Conservation (phyloP, 1,284 basidiomycete genomes). For the Ustilago shanxiensis region DNA sequence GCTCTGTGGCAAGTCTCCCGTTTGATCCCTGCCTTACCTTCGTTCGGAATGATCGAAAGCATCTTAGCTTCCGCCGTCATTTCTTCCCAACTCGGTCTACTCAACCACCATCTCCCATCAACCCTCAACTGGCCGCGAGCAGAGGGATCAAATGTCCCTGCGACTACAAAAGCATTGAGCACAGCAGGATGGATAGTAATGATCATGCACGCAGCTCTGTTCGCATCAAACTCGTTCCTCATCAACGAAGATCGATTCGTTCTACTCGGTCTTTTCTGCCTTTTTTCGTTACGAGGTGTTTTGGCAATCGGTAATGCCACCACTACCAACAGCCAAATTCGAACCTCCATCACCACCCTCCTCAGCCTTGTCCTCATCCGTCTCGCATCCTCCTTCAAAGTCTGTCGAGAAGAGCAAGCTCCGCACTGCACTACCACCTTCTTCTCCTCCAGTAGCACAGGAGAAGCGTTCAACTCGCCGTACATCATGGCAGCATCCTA, state of each 20-base stretch:
- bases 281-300: constrained; percentile 34
- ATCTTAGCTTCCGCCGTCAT: constrained; percentile 19
- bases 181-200: constrained; percentile 28
- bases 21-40: background rate
- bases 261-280: constrained; percentile 71
- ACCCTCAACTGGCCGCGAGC: background rate
- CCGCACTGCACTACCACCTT: constrained; percentile 81
- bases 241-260: constrained; percentile 93
- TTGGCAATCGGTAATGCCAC: constrained; percentile 28
- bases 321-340: constrained; percentile 77
- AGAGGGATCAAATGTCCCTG: constrained; percentile 2
- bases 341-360: constrained; percentile 80
- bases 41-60: constrained; percentile 33
- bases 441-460: constrained; percentile 58
- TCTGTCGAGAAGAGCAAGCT: constrained; percentile 95
- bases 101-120: background rate
- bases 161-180: constrained; percentile 21
- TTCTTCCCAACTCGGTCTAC: constrained; percentile 21
- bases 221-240: constrained; percentile 83
- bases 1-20: background rate
- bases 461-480: constrained; percentile 54
- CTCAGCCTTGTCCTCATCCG: constrained; percentile 80
- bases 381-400: constrained; percentile 80
- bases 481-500: constrained; percentile 52
- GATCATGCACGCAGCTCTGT: constrained; percentile 51